Conservation (phyloP, 768 basidiomycete genomes). For the Rhodotorula toruloides region DNA sequence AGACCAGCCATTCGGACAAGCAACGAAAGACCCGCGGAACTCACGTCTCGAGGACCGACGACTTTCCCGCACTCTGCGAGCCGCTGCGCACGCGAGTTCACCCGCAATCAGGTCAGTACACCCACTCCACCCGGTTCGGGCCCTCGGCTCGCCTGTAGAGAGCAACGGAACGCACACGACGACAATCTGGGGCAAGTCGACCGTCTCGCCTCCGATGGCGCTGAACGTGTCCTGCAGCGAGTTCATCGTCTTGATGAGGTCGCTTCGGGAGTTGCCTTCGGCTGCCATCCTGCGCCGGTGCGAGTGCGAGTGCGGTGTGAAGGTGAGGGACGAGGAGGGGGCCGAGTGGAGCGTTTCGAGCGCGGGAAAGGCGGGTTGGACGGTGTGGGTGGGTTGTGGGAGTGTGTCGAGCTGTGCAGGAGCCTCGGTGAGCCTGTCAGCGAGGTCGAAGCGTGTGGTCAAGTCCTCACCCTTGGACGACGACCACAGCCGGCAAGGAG, state of each 20-base stretch:
- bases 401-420: too few relatives aligned
- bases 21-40: constrained; percentile 46
- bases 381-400: too few relatives aligned
- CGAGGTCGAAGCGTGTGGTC: too few relatives aligned
- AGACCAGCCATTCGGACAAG: background rate
- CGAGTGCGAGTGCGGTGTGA: too few relatives aligned
- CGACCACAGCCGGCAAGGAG: too few relatives aligned
- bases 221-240: constrained; percentile 27
- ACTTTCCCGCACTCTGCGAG: constrained; percentile 38
- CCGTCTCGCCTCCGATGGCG: constrained; percentile 46
- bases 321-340: background rate
- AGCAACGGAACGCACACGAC: constrained; percentile 43
- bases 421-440: too few relatives aligned
- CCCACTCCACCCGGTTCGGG: too few relatives aligned
- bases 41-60: constrained; percentile 69
- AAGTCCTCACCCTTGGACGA: too few relatives aligned
- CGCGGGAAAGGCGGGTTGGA: background rate
- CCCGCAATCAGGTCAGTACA: too few relatives aligned
- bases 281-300: background rate
- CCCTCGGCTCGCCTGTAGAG: too few relatives aligned
- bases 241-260: constrained; percentile 4
- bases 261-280: background rate
- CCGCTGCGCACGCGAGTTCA: constrained; percentile 16
- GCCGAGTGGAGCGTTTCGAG: background rate
- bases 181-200: constrained; percentile 52